Conservation (phyloP, 2,329 filamentous ascomycete species). For the Cladosporium sp. region DNA sequence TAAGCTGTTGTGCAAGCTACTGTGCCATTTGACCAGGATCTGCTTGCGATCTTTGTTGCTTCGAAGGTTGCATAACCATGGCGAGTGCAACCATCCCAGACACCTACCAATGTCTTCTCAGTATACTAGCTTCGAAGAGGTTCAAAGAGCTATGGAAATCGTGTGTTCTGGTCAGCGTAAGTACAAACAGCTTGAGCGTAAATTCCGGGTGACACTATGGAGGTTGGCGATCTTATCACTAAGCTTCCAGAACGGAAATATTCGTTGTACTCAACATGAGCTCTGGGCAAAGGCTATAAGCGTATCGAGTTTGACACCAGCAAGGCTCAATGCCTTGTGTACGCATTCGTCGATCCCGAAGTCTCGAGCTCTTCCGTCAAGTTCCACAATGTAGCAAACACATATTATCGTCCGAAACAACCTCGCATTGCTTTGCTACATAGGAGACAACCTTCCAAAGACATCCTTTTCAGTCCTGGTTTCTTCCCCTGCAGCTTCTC, state of each 20-base stretch:
- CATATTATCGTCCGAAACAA: conserved; percentile 3
- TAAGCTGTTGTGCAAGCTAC: not conserved
- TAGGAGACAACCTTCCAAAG: conserved; percentile 1
- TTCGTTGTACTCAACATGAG: not conserved
- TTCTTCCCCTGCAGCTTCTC: conserved; percentile 5
- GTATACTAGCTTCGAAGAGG: not conserved
- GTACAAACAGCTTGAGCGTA: not conserved
- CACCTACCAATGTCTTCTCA: not conserved
- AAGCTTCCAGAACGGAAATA: not conserved
- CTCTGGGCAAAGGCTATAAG: not conserved
- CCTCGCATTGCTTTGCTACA: conserved; percentile 19
- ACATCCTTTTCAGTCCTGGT: conserved; percentile 6
- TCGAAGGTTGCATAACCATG: not conserved
- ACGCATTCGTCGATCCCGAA: not conserved
- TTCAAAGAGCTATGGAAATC: not conserved
- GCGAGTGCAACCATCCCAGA: not conserved
- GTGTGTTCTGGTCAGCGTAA: not conserved
- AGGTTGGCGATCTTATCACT: not conserved
- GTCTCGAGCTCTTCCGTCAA: not conserved
- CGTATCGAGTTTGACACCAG: not conserved
- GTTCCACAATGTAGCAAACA: not conserved
- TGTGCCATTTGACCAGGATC: not conserved
- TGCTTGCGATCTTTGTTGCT: not conserved
- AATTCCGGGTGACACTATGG: too few species aligned
- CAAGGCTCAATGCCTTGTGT: not conserved